phyloP scores from a whole-genome alignment of 2,329 filamentous ascomycete genomes.

The Cladosporium sp. region DNA sequence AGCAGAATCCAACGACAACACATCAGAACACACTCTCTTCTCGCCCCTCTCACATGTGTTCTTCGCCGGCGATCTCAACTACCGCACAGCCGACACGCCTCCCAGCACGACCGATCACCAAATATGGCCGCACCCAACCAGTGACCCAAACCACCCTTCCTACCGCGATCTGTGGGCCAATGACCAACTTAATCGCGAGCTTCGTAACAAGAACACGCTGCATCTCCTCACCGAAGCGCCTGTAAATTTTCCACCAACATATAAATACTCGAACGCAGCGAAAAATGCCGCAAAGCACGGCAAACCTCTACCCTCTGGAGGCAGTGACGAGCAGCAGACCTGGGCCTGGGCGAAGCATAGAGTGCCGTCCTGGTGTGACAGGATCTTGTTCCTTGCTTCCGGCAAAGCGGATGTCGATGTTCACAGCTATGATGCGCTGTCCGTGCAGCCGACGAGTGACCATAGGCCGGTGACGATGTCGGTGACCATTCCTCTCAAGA shows the following conservation, averaged over 20 bases:
- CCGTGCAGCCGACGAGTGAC: conserved; percentile 79
- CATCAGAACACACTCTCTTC: conserved; percentile 59
- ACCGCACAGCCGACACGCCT: conserved; percentile 71
- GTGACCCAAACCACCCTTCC: conserved; percentile 52
- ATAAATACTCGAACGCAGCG: conserved; percentile 70
- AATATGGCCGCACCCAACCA: conserved; percentile 63
- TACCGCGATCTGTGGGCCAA: conserved; percentile 66
- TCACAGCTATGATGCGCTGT: conserved; percentile 69
- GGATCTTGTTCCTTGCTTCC: conserved; percentile 68
- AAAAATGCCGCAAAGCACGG: conserved; percentile 32
- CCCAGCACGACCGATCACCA: conserved; percentile 60
- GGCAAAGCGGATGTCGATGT: conserved; percentile 58
- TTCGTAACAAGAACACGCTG: conserved; percentile 65
- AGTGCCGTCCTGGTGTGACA: conserved; percentile 92
- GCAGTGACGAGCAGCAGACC: background rate
- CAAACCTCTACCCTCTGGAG: conserved; percentile 21
- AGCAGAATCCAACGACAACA: background rate
- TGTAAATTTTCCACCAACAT: conserved; percentile 84
- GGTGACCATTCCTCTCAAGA: conserved; percentile 59
- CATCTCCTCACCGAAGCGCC: conserved; percentile 75
- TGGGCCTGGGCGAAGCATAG: conserved; percentile 72
- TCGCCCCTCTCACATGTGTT: conserved; percentile 75
- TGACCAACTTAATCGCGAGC: conserved; percentile 80
- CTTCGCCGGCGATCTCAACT: conserved; percentile 90
- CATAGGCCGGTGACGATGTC: conserved; percentile 81